These are phyloP conservation scores for Mycena maculata DNA, from an alignment of 768 basidiomycete species.

Conservation along the genomic window DNA sequence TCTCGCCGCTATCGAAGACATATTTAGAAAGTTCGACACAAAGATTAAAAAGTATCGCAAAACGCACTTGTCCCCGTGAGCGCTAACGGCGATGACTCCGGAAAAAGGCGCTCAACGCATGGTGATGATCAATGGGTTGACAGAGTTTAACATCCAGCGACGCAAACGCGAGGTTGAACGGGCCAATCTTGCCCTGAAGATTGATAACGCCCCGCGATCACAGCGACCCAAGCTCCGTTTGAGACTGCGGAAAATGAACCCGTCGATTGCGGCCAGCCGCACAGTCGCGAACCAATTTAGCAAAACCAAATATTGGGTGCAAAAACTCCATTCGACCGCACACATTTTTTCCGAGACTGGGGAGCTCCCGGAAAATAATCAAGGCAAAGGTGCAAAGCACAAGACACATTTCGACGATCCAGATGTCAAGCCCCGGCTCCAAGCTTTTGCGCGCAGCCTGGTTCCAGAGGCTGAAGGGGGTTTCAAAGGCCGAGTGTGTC, in stretches of 20 bases:
- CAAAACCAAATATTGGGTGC: slow-evolving; percentile 24
- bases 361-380: slow-evolving; percentile 26
- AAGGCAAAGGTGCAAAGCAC: slow-evolving; percentile 27
- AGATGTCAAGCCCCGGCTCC: slow-evolving; percentile 23
- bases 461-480: slow-evolving; percentile 22
- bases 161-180: slow-evolving; percentile 13
- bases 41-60: slow-evolving; percentile 21
- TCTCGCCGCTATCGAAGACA: slow-evolving; percentile 7
- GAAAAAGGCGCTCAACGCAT: slow-evolving; percentile 21
- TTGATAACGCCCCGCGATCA: slow-evolving; percentile 3
- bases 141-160: slow-evolving; percentile 11
- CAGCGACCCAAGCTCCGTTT: slow-evolving; percentile 18
- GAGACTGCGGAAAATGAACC: slow-evolving; percentile 18
- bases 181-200: background rate
- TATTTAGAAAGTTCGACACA: slow-evolving; percentile 1
- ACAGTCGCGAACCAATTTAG: slow-evolving; percentile 11
- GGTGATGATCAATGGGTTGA: slow-evolving; percentile 19
- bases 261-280: slow-evolving; percentile 13
- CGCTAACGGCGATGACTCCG: slow-evolving; percentile 8
- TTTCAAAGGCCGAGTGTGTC: slow-evolving; percentile 10
- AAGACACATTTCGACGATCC: slow-evolving; percentile 23
- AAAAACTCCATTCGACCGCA: slow-evolving; percentile 19
- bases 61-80: slow-evolving; percentile 7
- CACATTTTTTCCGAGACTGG: slow-evolving; percentile 18
- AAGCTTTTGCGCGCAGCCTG: slow-evolving; percentile 8